Conservation (phyloP, 768 basidiomycete genomes). For the Xanthoconium stramineum region DNA sequence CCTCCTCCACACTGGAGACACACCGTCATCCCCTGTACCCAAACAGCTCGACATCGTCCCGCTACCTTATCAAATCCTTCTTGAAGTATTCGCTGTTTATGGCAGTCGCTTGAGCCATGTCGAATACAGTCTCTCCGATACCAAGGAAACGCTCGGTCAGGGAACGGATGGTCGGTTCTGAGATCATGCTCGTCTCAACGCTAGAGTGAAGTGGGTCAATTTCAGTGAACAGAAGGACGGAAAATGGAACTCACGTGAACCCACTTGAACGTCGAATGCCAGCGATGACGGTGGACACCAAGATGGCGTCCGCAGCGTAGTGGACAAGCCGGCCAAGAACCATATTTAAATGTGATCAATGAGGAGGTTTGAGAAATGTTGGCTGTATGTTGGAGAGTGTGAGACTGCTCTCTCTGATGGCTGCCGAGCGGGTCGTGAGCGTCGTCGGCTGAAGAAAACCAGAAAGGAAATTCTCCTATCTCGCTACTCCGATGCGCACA, state of each 20-base stretch:
- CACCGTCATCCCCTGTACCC: background rate
- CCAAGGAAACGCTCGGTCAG: slow-evolving; percentile 80
- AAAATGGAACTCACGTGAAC: slow-evolving; percentile 64
- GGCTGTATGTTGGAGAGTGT: background rate
- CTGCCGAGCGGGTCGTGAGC: background rate
- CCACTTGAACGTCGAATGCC: slow-evolving; percentile 90
- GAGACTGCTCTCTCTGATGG: background rate
- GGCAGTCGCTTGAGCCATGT: slow-evolving; percentile 78
- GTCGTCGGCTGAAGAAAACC: slow-evolving; percentile 1
- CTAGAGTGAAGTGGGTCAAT: slow-evolving; percentile 36
- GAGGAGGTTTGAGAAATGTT: slow-evolving; percentile 2
- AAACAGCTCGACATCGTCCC: background rate
- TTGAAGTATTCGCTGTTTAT: slow-evolving; percentile 86
- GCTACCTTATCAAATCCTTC: slow-evolving; percentile 42
- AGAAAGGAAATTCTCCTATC: slow-evolving; percentile 21
- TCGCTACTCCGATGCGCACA: slow-evolving; percentile 14
- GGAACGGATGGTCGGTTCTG: slow-evolving; percentile 74
- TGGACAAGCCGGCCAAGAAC: slow-evolving; percentile 73
- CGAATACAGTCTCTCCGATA: slow-evolving; percentile 87
- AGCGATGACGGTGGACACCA: slow-evolving; percentile 86
- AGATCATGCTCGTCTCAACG: slow-evolving; percentile 61
- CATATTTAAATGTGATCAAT: slow-evolving; percentile 33
- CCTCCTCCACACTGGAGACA: slow-evolving; percentile 10
- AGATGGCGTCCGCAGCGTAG: slow-evolving; percentile 78
- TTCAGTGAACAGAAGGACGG: background rate